Conservation (phyloP, 306 rosid species). For the Cucurbita ficifolia region DNA sequence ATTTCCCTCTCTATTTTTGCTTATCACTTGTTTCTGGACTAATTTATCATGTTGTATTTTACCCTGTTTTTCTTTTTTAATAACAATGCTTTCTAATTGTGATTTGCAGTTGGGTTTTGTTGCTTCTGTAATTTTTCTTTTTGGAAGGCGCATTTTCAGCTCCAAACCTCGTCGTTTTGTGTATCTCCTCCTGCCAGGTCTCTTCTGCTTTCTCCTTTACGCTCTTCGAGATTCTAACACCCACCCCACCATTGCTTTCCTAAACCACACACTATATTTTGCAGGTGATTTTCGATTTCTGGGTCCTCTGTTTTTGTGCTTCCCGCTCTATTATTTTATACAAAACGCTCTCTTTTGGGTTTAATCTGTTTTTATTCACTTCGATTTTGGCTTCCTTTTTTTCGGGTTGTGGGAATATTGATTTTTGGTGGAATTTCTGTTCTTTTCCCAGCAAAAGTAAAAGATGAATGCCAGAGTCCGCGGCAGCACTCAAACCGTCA, state of each 20-base stretch:
- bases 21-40: too few relatives aligned
- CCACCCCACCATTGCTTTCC: not conserved
- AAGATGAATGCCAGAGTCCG: conserved; percentile 52
- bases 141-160: conserved; percentile 30
- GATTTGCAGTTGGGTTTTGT: conserved; percentile 5
- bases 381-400: not conserved
- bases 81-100: conserved; percentile 6
- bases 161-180: conserved; percentile 52
- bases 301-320: conserved; percentile 29
- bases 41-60: not conserved
- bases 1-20: not conserved
- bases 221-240: conserved; percentile 33
- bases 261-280: not conserved
- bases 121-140: conserved; percentile 23
- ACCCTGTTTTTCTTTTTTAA: not conserved
- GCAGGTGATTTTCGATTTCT: conserved; percentile 20
- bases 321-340: conserved; percentile 51
- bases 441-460: conserved; percentile 20
- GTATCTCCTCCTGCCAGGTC: too few relatives aligned
- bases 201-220: conserved; percentile 34
- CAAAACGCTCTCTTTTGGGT: conserved; percentile 14
- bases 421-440: conserved; percentile 16
- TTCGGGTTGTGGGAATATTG: conserved; percentile 11
- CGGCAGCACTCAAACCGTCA: conserved; percentile 44
- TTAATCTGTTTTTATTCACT: conserved; percentile 2